Conservation (phyloP, 345 rosid species). For the Camelina neglecta region DNA sequence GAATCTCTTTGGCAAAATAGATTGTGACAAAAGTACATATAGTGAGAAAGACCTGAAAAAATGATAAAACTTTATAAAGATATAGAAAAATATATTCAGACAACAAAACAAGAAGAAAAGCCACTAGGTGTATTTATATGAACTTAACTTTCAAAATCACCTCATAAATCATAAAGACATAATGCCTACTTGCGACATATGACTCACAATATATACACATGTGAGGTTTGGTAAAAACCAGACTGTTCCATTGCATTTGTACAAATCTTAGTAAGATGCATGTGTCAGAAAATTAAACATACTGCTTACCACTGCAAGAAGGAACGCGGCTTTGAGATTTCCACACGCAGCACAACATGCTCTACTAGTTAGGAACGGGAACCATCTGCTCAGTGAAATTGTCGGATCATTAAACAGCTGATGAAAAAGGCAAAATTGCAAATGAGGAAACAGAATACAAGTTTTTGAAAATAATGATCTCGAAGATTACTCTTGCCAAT, state of each 20-base stretch:
- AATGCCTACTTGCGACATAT: slow-evolving; percentile 15
- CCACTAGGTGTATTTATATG: not conserved
- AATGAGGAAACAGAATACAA: slow-evolving; percentile 23
- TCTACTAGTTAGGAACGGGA: slow-evolving; percentile 86
- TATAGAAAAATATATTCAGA: not conserved
- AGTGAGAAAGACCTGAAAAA: slow-evolving; percentile 77
- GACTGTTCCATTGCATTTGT: not conserved
- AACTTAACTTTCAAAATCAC: slow-evolving; percentile 7
- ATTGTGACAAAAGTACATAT: slow-evolving; percentile 83
- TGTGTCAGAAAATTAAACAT: slow-evolving; percentile 28
- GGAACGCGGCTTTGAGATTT: slow-evolving; percentile 96
- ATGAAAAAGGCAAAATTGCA: slow-evolving; percentile 29
- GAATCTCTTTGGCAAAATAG: slow-evolving; percentile 88
- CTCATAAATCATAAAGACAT: not conserved
- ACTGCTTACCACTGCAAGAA: slow-evolving; percentile 83
- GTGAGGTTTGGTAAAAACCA: slow-evolving; percentile 1
- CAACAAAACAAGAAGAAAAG: slow-evolving; percentile 22
- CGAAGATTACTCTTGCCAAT: slow-evolving; percentile 78
- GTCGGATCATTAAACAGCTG: slow-evolving; percentile 13
- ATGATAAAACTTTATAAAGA: slow-evolving; percentile 10
- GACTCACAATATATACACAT: slow-evolving; percentile 25
- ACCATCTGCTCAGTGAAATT: slow-evolving; percentile 72
- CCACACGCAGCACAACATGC: slow-evolving; percentile 99
- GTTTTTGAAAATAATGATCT: slow-evolving; percentile 18
- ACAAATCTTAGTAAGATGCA: slow-evolving; percentile 26